Conservation (phyloP, 148 eudicot genomes). For the Linanthus parryae region DNA sequence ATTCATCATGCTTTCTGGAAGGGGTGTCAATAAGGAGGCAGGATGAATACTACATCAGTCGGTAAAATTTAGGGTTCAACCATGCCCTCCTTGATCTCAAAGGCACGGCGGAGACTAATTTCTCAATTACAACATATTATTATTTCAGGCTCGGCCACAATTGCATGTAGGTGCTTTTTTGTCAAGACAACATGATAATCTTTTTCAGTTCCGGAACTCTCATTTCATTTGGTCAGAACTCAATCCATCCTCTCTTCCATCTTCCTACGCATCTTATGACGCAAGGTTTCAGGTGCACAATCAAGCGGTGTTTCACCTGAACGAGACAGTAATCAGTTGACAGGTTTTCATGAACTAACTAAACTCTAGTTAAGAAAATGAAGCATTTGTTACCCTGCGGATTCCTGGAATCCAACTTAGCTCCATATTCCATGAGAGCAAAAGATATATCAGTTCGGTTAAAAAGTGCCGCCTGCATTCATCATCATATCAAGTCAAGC, state of each 20-base stretch:
- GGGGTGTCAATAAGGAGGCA: too few relatives aligned
- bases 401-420: slow-evolving; percentile 53
- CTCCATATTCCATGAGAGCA: slow-evolving; percentile 65
- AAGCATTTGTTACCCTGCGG: slow-evolving; percentile 35
- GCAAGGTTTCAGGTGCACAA: slow-evolving; percentile 68
- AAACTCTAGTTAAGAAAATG: background rate
- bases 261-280: slow-evolving; percentile 55
- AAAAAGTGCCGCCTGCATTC: slow-evolving; percentile 55
- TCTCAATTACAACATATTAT: too few relatives aligned
- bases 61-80: too few relatives aligned
- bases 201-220: too few relatives aligned
- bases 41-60: too few relatives aligned
- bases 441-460: slow-evolving; percentile 59
- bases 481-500: slow-evolving; percentile 1
- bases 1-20: too few relatives aligned
- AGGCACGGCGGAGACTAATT: too few relatives aligned
- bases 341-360: background rate
- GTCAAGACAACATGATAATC: too few relatives aligned
- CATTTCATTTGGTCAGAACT: too few relatives aligned
- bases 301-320: slow-evolving; percentile 69
- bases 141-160: too few relatives aligned
- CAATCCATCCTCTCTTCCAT: slow-evolving; percentile 52
- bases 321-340: slow-evolving; percentile 1
- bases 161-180: too few relatives aligned
- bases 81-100: too few relatives aligned